Evolutionary conservation across 2,329 filamentous ascomycete genomes (phyloP).

Genomic region (Fusarium sp.): DNA sequence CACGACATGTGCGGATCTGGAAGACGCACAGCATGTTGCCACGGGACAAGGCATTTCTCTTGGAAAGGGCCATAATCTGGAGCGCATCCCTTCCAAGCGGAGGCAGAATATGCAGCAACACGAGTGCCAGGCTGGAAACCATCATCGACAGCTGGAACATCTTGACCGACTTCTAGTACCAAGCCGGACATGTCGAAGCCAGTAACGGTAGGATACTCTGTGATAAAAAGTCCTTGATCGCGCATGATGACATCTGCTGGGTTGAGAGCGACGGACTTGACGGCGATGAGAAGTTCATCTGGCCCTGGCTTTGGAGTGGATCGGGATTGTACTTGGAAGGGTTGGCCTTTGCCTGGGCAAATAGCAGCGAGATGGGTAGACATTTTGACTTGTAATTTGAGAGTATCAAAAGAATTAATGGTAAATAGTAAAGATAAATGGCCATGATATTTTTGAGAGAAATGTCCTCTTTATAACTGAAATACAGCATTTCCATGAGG

Average conservation of each 20-base stretch:
- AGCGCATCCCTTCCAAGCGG: slow-evolving; percentile 53
- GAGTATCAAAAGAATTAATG: neutral
- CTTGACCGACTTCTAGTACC: slow-evolving; percentile 52
- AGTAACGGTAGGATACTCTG: slow-evolving; percentile 52
- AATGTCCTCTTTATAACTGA: neutral
- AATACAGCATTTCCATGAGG: no score
- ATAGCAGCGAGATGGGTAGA: slow-evolving; percentile 54
- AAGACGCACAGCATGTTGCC: slow-evolving; percentile 51
- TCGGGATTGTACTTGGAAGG: slow-evolving; percentile 50
- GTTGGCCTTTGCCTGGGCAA: slow-evolving; percentile 46
- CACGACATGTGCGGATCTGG: slow-evolving; percentile 47
- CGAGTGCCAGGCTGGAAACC: slow-evolving; percentile 49
- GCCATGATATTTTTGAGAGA: accelerated
- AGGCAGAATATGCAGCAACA: slow-evolving; percentile 51
- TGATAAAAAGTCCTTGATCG: slow-evolving; percentile 53
- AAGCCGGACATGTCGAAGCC: slow-evolving; percentile 56
- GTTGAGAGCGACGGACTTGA: slow-evolving; percentile 60
- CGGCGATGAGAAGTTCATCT: slow-evolving; percentile 56
- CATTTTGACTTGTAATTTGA: slow-evolving; percentile 27
- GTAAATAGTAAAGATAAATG: neutral
- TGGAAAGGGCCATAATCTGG: slow-evolving; percentile 60
- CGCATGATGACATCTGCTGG: slow-evolving; percentile 56
- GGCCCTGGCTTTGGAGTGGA: slow-evolving; percentile 56
- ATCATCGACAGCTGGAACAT: slow-evolving; percentile 44
- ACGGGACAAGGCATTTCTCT: slow-evolving; percentile 53